phyloP scores from a whole-genome alignment of 169 alveolate species.

The Eimeria acervulina region DNA sequence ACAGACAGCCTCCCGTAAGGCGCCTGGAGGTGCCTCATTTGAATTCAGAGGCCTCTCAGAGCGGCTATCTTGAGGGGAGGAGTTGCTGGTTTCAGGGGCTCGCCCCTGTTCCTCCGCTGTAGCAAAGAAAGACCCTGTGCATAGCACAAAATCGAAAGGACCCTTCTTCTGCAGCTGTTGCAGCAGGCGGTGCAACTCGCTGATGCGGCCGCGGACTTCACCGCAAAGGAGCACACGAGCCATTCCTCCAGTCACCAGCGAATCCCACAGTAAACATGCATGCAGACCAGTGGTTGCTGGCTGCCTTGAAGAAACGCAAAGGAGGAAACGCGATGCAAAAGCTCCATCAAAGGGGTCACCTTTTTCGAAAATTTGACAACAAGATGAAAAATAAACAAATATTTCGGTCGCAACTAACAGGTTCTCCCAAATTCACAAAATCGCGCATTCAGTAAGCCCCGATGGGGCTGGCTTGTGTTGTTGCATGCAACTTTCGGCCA shows the following conservation, averaged over 20 bases:
- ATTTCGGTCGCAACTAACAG: neutral
- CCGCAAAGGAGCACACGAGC: slow-evolving; percentile 66
- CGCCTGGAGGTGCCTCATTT: too few relatives aligned
- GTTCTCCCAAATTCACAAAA: too few relatives aligned
- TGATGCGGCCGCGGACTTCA: slow-evolving; percentile 24
- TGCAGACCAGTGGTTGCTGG: neutral
- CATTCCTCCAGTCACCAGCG: slow-evolving; percentile 12
- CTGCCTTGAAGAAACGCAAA: neutral
- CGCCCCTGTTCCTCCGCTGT: neutral
- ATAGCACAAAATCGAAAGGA: slow-evolving; percentile 60
- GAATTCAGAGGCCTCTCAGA: neutral
- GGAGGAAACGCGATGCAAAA: neutral
- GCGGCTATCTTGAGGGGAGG: neutral
- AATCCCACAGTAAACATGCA: slow-evolving; percentile 10
- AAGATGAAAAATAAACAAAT: neutral
- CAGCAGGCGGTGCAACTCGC: slow-evolving; percentile 41
- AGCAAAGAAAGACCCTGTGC: slow-evolving; percentile 51
- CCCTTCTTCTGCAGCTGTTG: slow-evolving; percentile 38
- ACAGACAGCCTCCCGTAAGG: neutral
- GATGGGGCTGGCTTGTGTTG: too few relatives aligned
- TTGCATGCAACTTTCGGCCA: too few relatives aligned
- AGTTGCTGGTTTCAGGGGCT: neutral
- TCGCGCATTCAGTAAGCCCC: too few relatives aligned
- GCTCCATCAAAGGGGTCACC: neutral
- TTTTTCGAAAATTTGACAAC: neutral